phyloP scores from a whole-genome alignment of 805 yeast genomes.

The Kazachstania viticola region DNA sequence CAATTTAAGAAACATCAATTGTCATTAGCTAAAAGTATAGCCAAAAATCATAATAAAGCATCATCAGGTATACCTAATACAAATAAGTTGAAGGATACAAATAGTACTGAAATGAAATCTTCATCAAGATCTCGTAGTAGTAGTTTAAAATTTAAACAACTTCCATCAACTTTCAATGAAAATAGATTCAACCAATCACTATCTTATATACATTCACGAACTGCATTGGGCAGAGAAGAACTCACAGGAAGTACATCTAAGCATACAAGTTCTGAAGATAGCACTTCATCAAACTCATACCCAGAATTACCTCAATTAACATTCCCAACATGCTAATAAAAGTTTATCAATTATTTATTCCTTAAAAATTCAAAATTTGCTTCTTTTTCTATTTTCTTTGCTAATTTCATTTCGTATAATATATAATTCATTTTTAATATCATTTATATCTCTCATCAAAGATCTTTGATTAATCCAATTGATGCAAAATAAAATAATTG shows the following conservation, averaged over 20 bases:
- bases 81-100: not conserved
- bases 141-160: not conserved
- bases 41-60: constrained; percentile 12
- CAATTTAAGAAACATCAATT: constrained; percentile 13
- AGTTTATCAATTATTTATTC: too few relatives aligned
- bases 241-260: not conserved
- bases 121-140: not conserved
- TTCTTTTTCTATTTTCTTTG: too few relatives aligned
- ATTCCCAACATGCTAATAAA: constrained; percentile 10
- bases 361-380: too few relatives aligned
- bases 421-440: too few relatives aligned
- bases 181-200: constrained; percentile 19
- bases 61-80: too few relatives aligned
- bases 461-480: too few relatives aligned
- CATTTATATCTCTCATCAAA: too few relatives aligned
- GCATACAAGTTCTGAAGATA: not conserved
- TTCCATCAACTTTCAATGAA: constrained; percentile 21
- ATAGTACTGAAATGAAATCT: constrained; percentile 1
- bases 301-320: constrained; percentile 22
- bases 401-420: too few relatives aligned
- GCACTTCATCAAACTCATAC: not conserved
- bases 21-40: constrained; percentile 21
- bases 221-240: too few relatives aligned
- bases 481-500: too few relatives aligned
- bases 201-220: constrained; percentile 5